These are phyloP conservation scores for Aspergillus campestris DNA, from an alignment of 495 filamentous ascomycete genomes.

Conservation along the genomic window DNA sequence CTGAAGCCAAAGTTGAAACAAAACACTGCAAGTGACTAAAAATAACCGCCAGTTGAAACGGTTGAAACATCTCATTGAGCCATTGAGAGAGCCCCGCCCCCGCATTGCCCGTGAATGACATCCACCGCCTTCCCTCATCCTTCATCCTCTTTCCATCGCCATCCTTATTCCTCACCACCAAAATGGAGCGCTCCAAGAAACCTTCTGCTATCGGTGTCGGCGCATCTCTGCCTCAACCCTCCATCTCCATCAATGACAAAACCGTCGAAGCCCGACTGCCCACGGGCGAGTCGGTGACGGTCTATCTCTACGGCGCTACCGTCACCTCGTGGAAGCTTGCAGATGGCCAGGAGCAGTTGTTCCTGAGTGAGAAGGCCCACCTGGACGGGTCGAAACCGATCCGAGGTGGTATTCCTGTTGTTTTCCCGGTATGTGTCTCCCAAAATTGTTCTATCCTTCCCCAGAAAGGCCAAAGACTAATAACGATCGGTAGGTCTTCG, in stretches of 20 bases:
- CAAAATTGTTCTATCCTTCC: neutral
- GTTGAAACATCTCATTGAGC: too few relatives aligned
- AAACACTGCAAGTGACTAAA: too few relatives aligned
- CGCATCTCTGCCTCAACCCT: slow-evolving; percentile 53
- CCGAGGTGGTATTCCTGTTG: slow-evolving; percentile 71
- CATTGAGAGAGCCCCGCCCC: too few relatives aligned
- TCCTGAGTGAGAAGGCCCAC: slow-evolving; percentile 68
- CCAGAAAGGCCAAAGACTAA: neutral
- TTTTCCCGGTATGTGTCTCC: slow-evolving; percentile 71
- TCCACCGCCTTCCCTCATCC: too few relatives aligned
- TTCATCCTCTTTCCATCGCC: neutral
- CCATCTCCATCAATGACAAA: slow-evolving; percentile 60
- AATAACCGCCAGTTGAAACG: too few relatives aligned
- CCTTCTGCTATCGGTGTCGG: slow-evolving; percentile 67
- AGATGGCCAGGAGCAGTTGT: slow-evolving; percentile 76
- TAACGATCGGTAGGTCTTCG: slow-evolving; percentile 64
- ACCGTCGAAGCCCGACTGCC: slow-evolving; percentile 66
- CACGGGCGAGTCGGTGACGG: slow-evolving; percentile 73
- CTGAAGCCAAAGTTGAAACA: too few relatives aligned
- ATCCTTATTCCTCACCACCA: slow-evolving; percentile 3
- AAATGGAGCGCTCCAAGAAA: slow-evolving; percentile 75
- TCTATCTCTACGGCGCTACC: slow-evolving; percentile 87
- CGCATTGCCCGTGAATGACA: too few relatives aligned
- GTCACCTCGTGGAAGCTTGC: slow-evolving; percentile 86
- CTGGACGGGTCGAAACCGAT: slow-evolving; percentile 58